A percentile compares a stretch with the other conserved stretches of the same genome.
These are phyloP conservation scores for Arthroderma sp. DNA, from an alignment of 2,329 filamentous ascomycete genomes.

Conservation along the genomic window DNA sequence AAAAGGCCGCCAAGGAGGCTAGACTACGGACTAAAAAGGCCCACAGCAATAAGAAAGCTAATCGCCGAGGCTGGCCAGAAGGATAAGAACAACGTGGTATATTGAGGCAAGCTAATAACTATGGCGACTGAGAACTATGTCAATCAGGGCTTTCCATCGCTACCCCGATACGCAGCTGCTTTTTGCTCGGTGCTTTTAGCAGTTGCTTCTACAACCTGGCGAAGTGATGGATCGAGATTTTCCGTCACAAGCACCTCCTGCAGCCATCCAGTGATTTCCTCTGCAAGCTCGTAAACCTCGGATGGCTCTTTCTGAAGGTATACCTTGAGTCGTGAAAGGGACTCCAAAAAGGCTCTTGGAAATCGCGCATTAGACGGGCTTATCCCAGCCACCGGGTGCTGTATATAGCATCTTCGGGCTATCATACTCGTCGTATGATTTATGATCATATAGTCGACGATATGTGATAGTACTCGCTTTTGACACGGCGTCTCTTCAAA, in stretches of 20 bases:
- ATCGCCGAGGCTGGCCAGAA: constrained; percentile 29
- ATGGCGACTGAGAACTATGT: not conserved
- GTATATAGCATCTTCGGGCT: constrained; percentile 58
- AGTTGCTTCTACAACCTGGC: constrained; percentile 37
- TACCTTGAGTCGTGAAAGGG: constrained; percentile 50
- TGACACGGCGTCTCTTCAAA: constrained; percentile 57
- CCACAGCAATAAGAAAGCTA: constrained; percentile 49
- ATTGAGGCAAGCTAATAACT: not conserved
- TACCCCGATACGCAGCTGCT: not conserved
- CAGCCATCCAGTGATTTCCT: constrained; percentile 38
- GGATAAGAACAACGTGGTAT: not conserved
- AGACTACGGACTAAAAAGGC: constrained; percentile 46
- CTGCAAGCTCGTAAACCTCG: constrained; percentile 25
- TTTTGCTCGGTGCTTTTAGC: constrained; percentile 22
- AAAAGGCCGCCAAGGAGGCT: constrained; percentile 45
- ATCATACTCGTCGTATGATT: constrained; percentile 47
- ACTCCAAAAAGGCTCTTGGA: constrained; percentile 54
- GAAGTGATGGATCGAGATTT: constrained; percentile 40
- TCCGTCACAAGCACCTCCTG: constrained; percentile 32
- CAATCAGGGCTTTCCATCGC: too few species aligned
- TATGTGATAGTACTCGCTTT: constrained; percentile 56
- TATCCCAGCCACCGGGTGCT: constrained; percentile 55
- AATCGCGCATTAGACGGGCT: constrained; percentile 54
- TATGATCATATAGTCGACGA: constrained; percentile 49
- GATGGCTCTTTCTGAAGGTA: constrained; percentile 26